phyloP scores from a whole-genome alignment of 2,329 filamentous ascomycete species.

The Botrytis porri region DNA sequence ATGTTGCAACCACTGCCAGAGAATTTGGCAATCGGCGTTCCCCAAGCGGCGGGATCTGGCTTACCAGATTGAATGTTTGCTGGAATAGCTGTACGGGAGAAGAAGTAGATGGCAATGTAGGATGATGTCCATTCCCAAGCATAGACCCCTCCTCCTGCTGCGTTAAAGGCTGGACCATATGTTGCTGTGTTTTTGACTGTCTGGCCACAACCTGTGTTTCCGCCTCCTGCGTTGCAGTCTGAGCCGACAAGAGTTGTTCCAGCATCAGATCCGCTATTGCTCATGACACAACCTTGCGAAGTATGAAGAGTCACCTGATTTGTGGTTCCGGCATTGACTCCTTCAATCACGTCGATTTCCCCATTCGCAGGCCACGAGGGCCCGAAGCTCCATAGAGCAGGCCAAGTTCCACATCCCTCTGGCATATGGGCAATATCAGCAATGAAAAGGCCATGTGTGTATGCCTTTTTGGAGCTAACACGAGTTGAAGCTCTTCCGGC shows the following conservation, averaged over 20 bases:
- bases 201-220: slow-evolving; percentile 58
- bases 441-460: slow-evolving; percentile 55
- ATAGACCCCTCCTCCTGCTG: slow-evolving; percentile 65
- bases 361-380: slow-evolving; percentile 65
- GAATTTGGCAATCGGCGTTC: slow-evolving; percentile 66
- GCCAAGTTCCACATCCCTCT: slow-evolving; percentile 57
- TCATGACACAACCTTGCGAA: slow-evolving; percentile 55
- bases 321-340: slow-evolving; percentile 60
- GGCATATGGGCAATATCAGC: slow-evolving; percentile 60
- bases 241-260: slow-evolving; percentile 46
- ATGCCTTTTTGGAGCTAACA: slow-evolving; percentile 54
- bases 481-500: slow-evolving; percentile 67
- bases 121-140: slow-evolving; percentile 72
- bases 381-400: slow-evolving; percentile 58
- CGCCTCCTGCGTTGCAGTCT: slow-evolving; percentile 55
- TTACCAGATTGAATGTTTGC: slow-evolving; percentile 55
- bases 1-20: slow-evolving; percentile 69
- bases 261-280: slow-evolving; percentile 46
- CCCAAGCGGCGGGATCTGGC: slow-evolving; percentile 66
- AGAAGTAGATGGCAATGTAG: slow-evolving; percentile 79
- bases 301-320: slow-evolving; percentile 70
- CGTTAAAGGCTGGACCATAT: slow-evolving; percentile 71
- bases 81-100: slow-evolving; percentile 64
- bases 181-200: slow-evolving; percentile 49
- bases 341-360: slow-evolving; percentile 80